Evolutionary conservation across 148 eudicot species (phyloP).

Genomic region (Persicaria tinctoria): DNA sequence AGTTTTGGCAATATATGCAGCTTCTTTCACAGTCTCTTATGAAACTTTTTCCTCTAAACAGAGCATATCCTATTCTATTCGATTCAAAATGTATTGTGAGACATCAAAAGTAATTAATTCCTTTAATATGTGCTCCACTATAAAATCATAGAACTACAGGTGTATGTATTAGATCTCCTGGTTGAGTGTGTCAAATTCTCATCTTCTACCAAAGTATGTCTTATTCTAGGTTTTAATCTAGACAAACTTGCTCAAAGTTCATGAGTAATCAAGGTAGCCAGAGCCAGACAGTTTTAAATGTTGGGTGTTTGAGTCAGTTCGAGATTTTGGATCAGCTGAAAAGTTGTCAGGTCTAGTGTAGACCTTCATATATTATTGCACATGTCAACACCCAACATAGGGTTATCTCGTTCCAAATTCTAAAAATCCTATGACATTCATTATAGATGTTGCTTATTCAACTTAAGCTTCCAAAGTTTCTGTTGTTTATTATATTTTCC

Average conservation of each 20-base stretch:
- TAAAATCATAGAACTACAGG: background rate
- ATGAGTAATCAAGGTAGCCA: background rate
- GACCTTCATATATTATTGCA: background rate
- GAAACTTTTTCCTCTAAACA: background rate
- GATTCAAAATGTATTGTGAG: background rate
- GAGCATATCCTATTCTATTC: background rate
- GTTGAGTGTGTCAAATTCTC: background rate
- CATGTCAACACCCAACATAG: too few relatives aligned
- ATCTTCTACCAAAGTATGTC: background rate
- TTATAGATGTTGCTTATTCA: background rate
- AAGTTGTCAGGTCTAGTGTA: background rate
- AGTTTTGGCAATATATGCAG: background rate
- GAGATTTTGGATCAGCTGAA: background rate
- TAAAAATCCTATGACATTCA: background rate
- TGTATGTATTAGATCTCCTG: background rate
- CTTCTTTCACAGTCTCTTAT: background rate
- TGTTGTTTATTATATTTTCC: background rate
- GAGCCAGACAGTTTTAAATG: background rate
- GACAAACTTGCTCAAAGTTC: background rate
- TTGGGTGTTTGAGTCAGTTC: background rate
- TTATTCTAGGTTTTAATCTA: background rate
- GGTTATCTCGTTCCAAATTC: background rate
- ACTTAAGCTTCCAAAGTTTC: background rate
- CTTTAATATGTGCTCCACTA: background rate
- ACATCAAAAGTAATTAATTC: background rate